Base-by-base conservation (phyloP, 495 filamentous ascomycete species). In the Achaetomiella virescens region DNA sequence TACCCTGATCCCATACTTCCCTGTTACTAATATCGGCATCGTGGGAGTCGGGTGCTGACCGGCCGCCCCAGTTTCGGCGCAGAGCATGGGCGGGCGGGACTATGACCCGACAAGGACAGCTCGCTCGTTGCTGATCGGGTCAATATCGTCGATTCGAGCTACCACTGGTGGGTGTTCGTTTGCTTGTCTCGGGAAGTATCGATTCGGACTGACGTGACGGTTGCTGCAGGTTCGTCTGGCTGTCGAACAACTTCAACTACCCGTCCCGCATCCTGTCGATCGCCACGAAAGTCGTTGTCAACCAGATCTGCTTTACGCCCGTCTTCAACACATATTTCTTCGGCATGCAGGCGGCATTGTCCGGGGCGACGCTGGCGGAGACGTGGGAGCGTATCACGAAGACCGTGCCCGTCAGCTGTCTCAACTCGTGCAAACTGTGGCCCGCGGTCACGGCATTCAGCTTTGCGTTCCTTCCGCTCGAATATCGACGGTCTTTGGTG, bases 281-380 rank as follows among this genome's bases (percentile, higher is more conserved):
- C 43, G 72, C 76, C 48, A 83, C 83, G 10, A 91, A 95, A 67
- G 87, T 97, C 44, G 63, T 79, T 37, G 80, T 96, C 6, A 95
- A 92, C 69, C 91, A 97, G 67, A 66, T 81, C 3, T 74, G 80
- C 65, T 97, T 95, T 72, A 89, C 91, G 10, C 90, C 91, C 0
- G 64, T 90, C 27, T 96, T 96, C 77, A 95, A 91, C 67, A 83
- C 78, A 24, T 95, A 93, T 70, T 96, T 97, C 77, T 97, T 97
- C 75, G 84, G 86, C 47, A 79, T 91, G 74, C 91, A 97, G 66
- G 78, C 78, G 15, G 60, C 86, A 66, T 60, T 82, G 72, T 63
- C 81, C 72, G 68, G 82, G 59, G 84, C 84, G 6, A 75, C 75
- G 2, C 58, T 83, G 0, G 68, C 72, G 25, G 84, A 88, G 57